Evolutionary conservation across 176 grass and related monocot genomes (phyloP), one percentile per base, ranked within the genome.

Genomic region (Musa schizocarpa): DNA sequence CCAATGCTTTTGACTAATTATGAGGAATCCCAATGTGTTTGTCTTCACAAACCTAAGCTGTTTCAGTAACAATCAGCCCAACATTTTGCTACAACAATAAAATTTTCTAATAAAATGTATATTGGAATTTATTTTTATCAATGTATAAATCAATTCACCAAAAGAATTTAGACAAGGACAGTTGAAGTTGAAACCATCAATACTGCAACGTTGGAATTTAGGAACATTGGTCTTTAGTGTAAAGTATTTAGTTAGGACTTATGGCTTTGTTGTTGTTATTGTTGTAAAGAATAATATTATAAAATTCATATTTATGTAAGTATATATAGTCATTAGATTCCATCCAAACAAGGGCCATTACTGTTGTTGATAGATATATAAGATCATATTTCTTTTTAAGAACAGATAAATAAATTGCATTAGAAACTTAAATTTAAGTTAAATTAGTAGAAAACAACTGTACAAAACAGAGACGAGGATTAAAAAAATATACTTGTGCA

Each of bases 401-500:
- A 54, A 54, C 34, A 48, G 0, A 62, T 75, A 43, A 43, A 43
- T 34, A n/a, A 59, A 34, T 43, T 58, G 17, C 26, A 75, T 48
- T 68, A 68, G 2, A 43, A 54, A 68, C 34, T 43, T 43, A 43
- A 43, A 43, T 43, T 43, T 5, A 43, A 43, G 34, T 43, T 43
- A 43, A 43, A 4, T 43, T 43, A 43, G 34, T 6, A 43, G 34
- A 43, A 43, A 43, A 34, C 1, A 59, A 80, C 0, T 73, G 13
- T 24, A 53, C 5, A 69, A 13, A 17, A 23, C 12, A 70, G 23
- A 56, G 70, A 69, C 21, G 65, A 57, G 6, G 48, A 74, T 80
- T 69, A 70, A 70, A 70, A 24, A 70, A 51, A 70, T n/a, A 58
- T 83, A 98, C 94, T 48, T 76, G 75, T 55, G 83, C 82, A 77